A percentile compares a stretch with the other conserved stretches of the same genome.
phyloP scores from a whole-genome alignment of 2,329 filamentous ascomycete genomes.

The Diaporthe australafricana region DNA sequence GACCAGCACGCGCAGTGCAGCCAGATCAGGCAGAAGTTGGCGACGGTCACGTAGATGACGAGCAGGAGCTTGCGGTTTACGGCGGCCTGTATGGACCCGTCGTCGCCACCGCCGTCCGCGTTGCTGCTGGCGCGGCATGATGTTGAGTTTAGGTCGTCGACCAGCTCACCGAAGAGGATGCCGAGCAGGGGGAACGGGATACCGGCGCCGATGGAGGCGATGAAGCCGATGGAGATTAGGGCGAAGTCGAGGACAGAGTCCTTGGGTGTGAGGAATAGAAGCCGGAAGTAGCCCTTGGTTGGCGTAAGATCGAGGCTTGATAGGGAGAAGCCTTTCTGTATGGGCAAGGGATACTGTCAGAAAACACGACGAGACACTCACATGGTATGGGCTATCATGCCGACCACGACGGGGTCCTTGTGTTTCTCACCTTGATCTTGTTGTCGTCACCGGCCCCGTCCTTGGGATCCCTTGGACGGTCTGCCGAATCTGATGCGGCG shows the following conservation, averaged over 20 bases:
- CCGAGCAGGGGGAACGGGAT: constrained; percentile 29
- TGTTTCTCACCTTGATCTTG: constrained; percentile 14
- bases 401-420: not conserved
- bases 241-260: not conserved
- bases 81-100: not conserved
- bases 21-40: constrained; percentile 29
- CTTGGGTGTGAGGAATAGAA: not conserved
- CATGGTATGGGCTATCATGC: not conserved
- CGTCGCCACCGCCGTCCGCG: not conserved
- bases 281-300: constrained; percentile 10
- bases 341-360: not conserved
- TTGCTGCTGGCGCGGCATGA: not conserved
- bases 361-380: not conserved
- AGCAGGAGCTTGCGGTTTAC: constrained; percentile 24
- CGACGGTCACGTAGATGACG: constrained; percentile 11
- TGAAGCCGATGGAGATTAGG: not conserved
- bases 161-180: constrained; percentile 24
- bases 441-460: not conserved
- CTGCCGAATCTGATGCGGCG: not conserved
- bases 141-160: constrained; percentile 23
- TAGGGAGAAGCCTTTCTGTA: not conserved
- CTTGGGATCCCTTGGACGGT: not conserved
- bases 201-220: constrained; percentile 22
- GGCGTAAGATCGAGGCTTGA: constrained; percentile 3
- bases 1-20: constrained; percentile 13